phyloP scores from a whole-genome alignment of 768 basidiomycete species.

The Russula compacta region DNA sequence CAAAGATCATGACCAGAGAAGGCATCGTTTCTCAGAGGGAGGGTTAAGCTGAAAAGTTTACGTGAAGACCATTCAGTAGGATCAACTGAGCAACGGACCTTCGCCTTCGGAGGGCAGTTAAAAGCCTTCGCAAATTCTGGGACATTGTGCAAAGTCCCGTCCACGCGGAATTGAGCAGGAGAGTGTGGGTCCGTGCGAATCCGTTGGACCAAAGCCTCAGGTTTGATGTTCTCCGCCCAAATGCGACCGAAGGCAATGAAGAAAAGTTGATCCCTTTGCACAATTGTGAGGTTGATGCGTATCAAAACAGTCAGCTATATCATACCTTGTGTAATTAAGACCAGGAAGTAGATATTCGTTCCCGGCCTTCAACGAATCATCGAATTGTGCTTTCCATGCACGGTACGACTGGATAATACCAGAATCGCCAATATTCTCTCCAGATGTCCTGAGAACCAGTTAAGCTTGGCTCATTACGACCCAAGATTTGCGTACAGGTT shows the following conservation, averaged over 20 bases:
- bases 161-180: slow-evolving; percentile 67
- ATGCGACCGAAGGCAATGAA: slow-evolving; percentile 84
- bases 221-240: slow-evolving; percentile 80
- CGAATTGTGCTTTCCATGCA: slow-evolving; percentile 81
- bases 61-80: neutral
- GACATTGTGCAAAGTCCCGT: slow-evolving; percentile 81
- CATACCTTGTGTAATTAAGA: slow-evolving; percentile 60
- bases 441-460: slow-evolving; percentile 54
- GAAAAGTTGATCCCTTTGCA: slow-evolving; percentile 77
- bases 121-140: slow-evolving; percentile 86
- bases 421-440: slow-evolving; percentile 85
- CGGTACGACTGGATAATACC: slow-evolving; percentile 80
- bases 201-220: slow-evolving; percentile 68
- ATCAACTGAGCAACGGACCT: slow-evolving; percentile 39
- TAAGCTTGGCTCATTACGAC: neutral
- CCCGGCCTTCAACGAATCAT: slow-evolving; percentile 45
- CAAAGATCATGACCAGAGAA: slow-evolving; percentile 48
- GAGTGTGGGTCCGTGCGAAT: slow-evolving; percentile 88
- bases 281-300: neutral
- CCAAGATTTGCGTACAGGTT: slow-evolving; percentile 48
- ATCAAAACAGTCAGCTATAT: neutral
- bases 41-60: slow-evolving; percentile 57
- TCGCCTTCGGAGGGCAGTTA: slow-evolving; percentile 65
- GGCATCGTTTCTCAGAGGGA: slow-evolving; percentile 66
- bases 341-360: slow-evolving; percentile 77